Conservation (phyloP, 139 green algal genomes). For the Picochlorum sp. region DNA sequence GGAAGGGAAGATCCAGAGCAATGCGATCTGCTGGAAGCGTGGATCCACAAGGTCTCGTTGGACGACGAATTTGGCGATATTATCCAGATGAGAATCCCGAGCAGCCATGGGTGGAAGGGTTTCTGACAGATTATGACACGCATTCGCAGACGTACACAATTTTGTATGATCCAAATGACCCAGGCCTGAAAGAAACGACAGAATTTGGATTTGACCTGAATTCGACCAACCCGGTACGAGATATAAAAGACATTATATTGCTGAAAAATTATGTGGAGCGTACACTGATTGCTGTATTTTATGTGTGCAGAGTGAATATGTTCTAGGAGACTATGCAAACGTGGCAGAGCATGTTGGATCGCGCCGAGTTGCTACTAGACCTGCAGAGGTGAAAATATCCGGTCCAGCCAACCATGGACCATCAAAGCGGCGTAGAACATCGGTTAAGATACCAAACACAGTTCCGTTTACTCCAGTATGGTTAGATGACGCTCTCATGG, state of each 20-base stretch:
- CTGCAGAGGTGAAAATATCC: background rate
- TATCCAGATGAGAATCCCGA: conserved; percentile 8
- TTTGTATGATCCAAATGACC: conserved; percentile 35
- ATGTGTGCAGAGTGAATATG: conserved; percentile 16
- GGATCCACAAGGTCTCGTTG: conserved; percentile 11
- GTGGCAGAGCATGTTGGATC: conserved; percentile 20
- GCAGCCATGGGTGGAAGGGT: conserved; percentile 33
- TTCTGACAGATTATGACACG: conserved; percentile 34
- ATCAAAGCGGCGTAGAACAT: background rate
- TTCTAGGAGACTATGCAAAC: conserved; percentile 25
- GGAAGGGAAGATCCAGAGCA: background rate
- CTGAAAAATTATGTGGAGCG: background rate
- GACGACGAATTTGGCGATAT: conserved; percentile 17
- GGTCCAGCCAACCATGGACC: background rate
- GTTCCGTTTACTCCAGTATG: background rate
- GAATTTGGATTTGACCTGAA: conserved; percentile 24
- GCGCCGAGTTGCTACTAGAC: conserved; percentile 8
- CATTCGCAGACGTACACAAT: conserved; percentile 18
- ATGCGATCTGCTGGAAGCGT: background rate
- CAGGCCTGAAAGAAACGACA: conserved; percentile 10
- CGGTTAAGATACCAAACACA: conserved; percentile 3
- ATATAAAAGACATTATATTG: background rate
- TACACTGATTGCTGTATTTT: background rate
- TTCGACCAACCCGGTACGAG: conserved; percentile 1
- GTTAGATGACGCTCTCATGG: conserved; percentile 3